Evolutionary conservation across 345 rosid genomes (phyloP).

Genomic region (Isatis tinctoria): DNA sequence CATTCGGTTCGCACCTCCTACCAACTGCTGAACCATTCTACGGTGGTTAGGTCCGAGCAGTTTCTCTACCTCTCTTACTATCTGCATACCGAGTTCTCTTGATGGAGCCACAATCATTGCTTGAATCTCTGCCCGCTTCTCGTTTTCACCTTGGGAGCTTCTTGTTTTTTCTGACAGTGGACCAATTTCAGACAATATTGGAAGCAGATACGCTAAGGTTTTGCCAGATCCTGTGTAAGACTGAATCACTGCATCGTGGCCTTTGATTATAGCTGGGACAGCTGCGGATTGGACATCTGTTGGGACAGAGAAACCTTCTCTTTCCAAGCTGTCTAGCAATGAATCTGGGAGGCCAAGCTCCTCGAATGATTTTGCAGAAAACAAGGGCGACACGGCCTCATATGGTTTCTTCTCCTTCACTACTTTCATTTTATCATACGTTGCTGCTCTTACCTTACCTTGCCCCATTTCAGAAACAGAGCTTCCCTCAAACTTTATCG

Average conservation of each 20-base stretch:
- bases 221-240: conserved; percentile 96
- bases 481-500: conserved; percentile 26
- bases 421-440: conserved; percentile 35
- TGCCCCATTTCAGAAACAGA: conserved; percentile 31
- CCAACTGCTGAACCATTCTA: conserved; percentile 88
- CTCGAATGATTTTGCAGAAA: conserved; percentile 72
- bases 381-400: conserved; percentile 52
- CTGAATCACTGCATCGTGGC: conserved; percentile 80
- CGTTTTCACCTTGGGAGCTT: conserved; percentile 33
- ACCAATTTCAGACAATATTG: conserved; percentile 74
- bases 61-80: conserved; percentile 85
- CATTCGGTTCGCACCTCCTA: conserved; percentile 91
- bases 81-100: conserved; percentile 94
- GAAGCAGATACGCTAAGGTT: conserved; percentile 84
- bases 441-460: conserved; percentile 35
- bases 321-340: conserved; percentile 61
- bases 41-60: conserved; percentile 72
- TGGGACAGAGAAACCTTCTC: conserved; percentile 66
- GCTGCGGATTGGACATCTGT: conserved; percentile 90
- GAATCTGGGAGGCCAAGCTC: conserved; percentile 81
- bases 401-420: conserved; percentile 37
- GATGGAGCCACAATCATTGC: conserved; percentile 96
- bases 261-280: conserved; percentile 66
- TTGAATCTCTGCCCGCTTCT: conserved; percentile 58
- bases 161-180: conserved; percentile 41